Evolutionary conservation across 2,329 filamentous ascomycete genomes (phyloP).

Genomic region (Aspergillus arachidicola): DNA sequence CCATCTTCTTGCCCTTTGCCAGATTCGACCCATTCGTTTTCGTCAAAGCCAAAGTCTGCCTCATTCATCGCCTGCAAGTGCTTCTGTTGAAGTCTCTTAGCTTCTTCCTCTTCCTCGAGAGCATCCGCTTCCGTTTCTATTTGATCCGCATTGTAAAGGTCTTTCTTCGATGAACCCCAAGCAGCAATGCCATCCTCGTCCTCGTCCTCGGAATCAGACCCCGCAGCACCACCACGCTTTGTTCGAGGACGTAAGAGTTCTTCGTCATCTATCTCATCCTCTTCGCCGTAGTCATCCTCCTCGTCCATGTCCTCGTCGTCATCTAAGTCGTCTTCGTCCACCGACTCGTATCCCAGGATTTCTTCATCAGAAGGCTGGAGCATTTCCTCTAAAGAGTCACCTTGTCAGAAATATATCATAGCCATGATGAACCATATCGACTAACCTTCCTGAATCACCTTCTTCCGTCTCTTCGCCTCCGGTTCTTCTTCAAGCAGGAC

Average conservation of each 20-base stretch:
- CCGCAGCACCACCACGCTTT: constrained; percentile 20
- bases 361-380: constrained; percentile 66
- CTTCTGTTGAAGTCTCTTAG: constrained; percentile 84
- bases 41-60: constrained; percentile 91
- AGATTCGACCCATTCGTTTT: constrained; percentile 76
- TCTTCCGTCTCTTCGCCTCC: constrained; percentile 74
- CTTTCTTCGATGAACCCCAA: constrained; percentile 85
- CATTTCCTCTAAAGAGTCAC: constrained; percentile 52
- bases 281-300: constrained; percentile 39
- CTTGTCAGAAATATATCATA: constrained; percentile 19
- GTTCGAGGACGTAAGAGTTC: constrained; percentile 20
- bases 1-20: constrained; percentile 50
- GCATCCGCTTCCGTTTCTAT: constrained; percentile 74
- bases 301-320: constrained; percentile 39
- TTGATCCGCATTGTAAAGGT: constrained; percentile 89
- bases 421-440: not conserved
- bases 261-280: constrained; percentile 37
- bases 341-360: constrained; percentile 56
- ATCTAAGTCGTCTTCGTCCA: constrained; percentile 50
- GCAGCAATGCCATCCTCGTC: constrained; percentile 63
- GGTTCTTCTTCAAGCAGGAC: constrained; percentile 82
- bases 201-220: constrained; percentile 39
- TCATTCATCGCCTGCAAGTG: constrained; percentile 86
- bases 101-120: constrained; percentile 88
- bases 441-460: constrained; percentile 67